Evolutionary conservation across 306 rosid genomes (phyloP), one percentile per base, ranked within the genome.

Genomic region (Prinsepia uniflora): DNA sequence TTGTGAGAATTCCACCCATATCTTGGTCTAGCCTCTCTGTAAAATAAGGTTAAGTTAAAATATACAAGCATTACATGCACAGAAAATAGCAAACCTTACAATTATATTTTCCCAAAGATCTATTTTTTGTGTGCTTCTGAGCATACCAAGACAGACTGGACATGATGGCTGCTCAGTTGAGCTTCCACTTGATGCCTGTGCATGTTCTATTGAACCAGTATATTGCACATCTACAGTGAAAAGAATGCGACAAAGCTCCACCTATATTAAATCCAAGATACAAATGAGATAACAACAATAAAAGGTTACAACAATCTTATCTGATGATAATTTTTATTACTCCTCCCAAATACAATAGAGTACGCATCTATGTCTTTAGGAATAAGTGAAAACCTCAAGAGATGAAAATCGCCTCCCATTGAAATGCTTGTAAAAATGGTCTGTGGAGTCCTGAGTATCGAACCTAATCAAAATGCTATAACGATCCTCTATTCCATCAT

Each of bases 11-110:
- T 79, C 98, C 97, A 78, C 89, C 30, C 4, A 79, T 76, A 61
- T 89, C 98, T 83, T 89, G 97, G 83, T 94, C 98, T 72, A 94
- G 75, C 59, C 92, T 86, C 82, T 94, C 98, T 94, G 88, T 77
- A 80, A 30, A 8, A 76, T 58, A 63, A 71, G 55, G 43, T 65
- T 24, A 56, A 5, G 63, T 57, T 70, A 68, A 71, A 46, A 56
- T 46, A 36, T 14, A 5, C 36, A 49, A 44, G 10, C 39, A 36
- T 0, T 63, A 24, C 30, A 14, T 41, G 42, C 12, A 49, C 62
- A 58, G 22, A 52, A 52, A 30, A 47, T 1, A 47, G 17, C 13
- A 24, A 63, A 47, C 12, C 9, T 11, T n/a, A 63, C 50, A n/a
- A 10, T 22, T 48, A 10, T 5, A 67, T 63, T 14, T 60, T 63